Percentiles rank a stretch among this genome's conserved stretches.
These are phyloP conservation scores for Erythrophleum ivorense DNA, from an alignment of 331 rosid species.

Conservation along the genomic window DNA sequence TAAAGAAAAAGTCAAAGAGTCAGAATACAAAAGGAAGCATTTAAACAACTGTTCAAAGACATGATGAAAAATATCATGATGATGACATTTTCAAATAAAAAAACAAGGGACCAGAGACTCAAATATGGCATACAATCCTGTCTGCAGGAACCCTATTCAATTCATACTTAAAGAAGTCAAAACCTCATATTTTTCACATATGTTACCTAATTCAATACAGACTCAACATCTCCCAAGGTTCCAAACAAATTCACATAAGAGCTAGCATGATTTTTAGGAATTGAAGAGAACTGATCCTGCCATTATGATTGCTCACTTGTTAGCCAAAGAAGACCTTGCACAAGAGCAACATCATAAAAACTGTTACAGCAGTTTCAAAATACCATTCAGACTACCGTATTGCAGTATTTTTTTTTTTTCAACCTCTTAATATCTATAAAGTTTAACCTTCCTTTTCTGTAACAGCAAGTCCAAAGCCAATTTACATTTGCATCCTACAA, in stretches of 20 bases:
- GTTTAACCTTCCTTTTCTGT: not conserved
- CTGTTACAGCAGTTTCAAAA: not conserved
- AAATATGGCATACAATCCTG: conserved; percentile 9
- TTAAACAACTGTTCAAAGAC: not conserved
- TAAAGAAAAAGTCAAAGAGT: conserved; percentile 17
- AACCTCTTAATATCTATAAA: too few species aligned
- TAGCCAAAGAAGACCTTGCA: not conserved
- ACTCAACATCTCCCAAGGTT: not conserved
- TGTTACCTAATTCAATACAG: not conserved
- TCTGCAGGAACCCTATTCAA: not conserved
- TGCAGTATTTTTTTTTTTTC: too few species aligned
- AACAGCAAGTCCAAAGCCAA: not conserved
- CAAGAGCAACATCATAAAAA: not conserved
- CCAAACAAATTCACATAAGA: not conserved
- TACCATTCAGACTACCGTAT: not conserved
- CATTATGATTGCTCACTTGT: not conserved
- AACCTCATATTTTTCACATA: not conserved
- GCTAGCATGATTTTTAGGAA: not conserved
- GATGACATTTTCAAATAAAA: not conserved
- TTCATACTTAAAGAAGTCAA: not conserved
- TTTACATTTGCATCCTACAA: not conserved
- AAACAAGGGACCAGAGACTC: not conserved
- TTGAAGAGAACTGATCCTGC: not conserved
- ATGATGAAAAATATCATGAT: not conserved
- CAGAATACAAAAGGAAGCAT: conserved; percentile 9